phyloP scores from a whole-genome alignment of 306 rosid species.

The Potentilla sterilis region DNA sequence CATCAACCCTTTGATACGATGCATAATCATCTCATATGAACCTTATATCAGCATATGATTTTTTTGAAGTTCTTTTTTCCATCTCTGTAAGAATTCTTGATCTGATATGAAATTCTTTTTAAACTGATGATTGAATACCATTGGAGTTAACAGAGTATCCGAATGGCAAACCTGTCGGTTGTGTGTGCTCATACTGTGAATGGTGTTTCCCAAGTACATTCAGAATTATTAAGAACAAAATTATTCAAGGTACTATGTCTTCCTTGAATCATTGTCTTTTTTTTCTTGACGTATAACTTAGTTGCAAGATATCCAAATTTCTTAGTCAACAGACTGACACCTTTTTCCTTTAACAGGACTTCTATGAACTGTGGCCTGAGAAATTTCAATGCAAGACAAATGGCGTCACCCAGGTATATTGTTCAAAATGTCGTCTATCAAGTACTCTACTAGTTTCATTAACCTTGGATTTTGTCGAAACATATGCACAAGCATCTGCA shows the following conservation, averaged over 20 bases:
- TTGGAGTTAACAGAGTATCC: slow-evolving; percentile 56
- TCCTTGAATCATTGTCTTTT: slow-evolving; percentile 4
- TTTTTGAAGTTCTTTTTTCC: background rate
- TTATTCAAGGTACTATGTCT: slow-evolving; percentile 55
- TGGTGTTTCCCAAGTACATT: slow-evolving; percentile 67
- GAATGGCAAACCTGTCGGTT: slow-evolving; percentile 64
- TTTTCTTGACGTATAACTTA: background rate
- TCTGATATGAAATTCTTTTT: background rate
- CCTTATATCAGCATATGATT: background rate
- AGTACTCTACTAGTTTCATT: background rate
- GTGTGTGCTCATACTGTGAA: slow-evolving; percentile 62
- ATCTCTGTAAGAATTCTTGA: background rate
- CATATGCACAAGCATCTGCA: background rate
- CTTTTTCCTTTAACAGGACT: slow-evolving; percentile 49
- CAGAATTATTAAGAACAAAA: slow-evolving; percentile 46
- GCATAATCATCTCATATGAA: background rate
- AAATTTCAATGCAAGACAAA: slow-evolving; percentile 71
- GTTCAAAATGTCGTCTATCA: background rate
- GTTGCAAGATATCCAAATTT: slow-evolving; percentile 9
- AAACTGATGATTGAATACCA: background rate
- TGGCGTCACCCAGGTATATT: slow-evolving; percentile 73
- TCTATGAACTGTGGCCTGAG: slow-evolving; percentile 77
- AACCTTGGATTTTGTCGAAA: background rate
- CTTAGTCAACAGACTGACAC: slow-evolving; percentile 8
- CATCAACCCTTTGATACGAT: background rate